These are phyloP conservation scores for Ocimum tenuiflorum DNA, from an alignment of 257 asterid species.

Conservation along the genomic window DNA sequence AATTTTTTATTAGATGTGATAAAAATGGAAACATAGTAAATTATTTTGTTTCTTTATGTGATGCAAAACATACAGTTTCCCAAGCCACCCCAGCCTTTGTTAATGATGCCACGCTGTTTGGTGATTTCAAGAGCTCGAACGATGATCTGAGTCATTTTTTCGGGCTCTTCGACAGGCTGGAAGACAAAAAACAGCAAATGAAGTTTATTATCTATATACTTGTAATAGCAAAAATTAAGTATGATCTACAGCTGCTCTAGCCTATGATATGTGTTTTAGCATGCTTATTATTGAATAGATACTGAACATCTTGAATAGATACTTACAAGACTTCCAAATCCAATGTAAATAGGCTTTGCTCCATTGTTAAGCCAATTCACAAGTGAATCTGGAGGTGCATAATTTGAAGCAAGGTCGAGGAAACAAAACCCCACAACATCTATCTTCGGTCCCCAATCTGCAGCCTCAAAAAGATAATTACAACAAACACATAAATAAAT, in stretches of 20 bases:
- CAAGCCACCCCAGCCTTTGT: constrained; percentile 97
- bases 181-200: constrained; percentile 2
- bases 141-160: constrained; percentile 70
- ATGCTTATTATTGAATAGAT: no score
- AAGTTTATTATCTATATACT: neutral
- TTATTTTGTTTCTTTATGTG: neutral
- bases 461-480: constrained; percentile 19
- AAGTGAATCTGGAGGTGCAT: constrained; percentile 66
- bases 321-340: constrained; percentile 97
- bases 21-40: neutral
- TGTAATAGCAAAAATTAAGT: neutral
- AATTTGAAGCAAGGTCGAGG: constrained; percentile 84
- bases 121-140: constrained; percentile 73
- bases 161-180: constrained; percentile 87
- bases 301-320: neutral
- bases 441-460: constrained; percentile 92
- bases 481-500: no score
- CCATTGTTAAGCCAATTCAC: constrained; percentile 72
- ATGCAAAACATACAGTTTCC: constrained; percentile 46
- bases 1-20: neutral
- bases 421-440: constrained; percentile 95
- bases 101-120: constrained; percentile 83
- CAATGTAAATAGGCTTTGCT: constrained; percentile 72
- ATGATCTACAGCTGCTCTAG: neutral
- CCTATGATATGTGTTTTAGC: no score